These are phyloP conservation scores for Panaeolus papilionaceus DNA, from an alignment of 768 basidiomycete genomes.

Conservation along the genomic window DNA sequence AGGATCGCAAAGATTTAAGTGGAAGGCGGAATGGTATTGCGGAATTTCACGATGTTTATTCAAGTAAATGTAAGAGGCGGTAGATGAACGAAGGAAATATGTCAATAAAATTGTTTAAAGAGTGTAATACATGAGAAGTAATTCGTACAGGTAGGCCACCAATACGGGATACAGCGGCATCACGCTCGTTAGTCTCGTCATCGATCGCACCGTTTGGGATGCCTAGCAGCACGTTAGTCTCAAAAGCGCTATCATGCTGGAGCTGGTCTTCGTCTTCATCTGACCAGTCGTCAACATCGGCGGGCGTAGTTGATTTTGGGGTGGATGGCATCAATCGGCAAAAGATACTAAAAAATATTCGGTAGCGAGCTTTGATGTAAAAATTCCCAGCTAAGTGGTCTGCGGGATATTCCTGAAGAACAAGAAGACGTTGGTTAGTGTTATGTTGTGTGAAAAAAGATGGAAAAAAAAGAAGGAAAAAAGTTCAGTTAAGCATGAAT, in stretches of 20 bases:
- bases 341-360: not conserved
- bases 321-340: not conserved
- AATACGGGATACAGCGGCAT: slow-evolving; percentile 88
- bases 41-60: slow-evolving; percentile 2
- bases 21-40: not conserved
- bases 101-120: slow-evolving; percentile 51
- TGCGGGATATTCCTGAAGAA: slow-evolving; percentile 13
- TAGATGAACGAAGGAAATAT: slow-evolving; percentile 37
- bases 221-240: slow-evolving; percentile 80
- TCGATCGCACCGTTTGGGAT: slow-evolving; percentile 79
- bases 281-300: slow-evolving; percentile 70
- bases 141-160: slow-evolving; percentile 89
- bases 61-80: not conserved
- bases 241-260: slow-evolving; percentile 46
- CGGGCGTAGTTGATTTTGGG: slow-evolving; percentile 19
- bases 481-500: slow-evolving; percentile 93
- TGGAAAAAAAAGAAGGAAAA: slow-evolving; percentile 23
- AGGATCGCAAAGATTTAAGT: not conserved
- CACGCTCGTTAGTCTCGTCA: slow-evolving; percentile 60
- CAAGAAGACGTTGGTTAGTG: slow-evolving; percentile 15
- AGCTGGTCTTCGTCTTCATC: slow-evolving; percentile 58
- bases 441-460: slow-evolving; percentile 25
- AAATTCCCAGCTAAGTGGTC: not conserved
- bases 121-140: slow-evolving; percentile 55
- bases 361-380: not conserved